phyloP scores from a whole-genome alignment of 352 stramenopile genomes.

The Globisporangium cederbergense region DNA sequence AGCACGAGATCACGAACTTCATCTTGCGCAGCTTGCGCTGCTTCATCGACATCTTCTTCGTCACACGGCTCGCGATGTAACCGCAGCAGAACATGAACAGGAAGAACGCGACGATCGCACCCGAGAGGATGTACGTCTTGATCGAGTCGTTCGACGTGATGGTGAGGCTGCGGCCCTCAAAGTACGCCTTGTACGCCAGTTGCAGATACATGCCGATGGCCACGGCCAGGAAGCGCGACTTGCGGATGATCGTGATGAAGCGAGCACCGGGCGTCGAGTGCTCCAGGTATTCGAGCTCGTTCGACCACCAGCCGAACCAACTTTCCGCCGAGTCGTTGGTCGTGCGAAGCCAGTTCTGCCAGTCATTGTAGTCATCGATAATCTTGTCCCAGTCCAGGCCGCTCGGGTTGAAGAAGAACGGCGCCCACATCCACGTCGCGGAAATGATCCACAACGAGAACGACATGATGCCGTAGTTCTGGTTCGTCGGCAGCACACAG shows the following conservation, averaged over 20 bases:
- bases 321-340: constrained; percentile 84
- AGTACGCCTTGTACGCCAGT: constrained; percentile 80
- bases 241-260: constrained; percentile 70
- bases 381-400: constrained; percentile 98
- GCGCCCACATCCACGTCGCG: constrained; percentile 83
- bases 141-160: constrained; percentile 53
- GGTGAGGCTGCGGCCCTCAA: constrained; percentile 48
- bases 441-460: constrained; percentile 96
- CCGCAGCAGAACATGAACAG: constrained; percentile 74
- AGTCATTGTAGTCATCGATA: constrained; percentile 92
- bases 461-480: constrained; percentile 97
- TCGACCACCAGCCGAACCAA: constrained; percentile 88
- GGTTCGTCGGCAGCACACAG: constrained; percentile 92
- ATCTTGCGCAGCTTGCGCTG: constrained; percentile 88
- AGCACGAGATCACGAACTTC: constrained; percentile 79
- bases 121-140: constrained; percentile 62
- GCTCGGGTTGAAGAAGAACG: constrained; percentile 95
- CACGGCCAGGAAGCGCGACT: constrained; percentile 74
- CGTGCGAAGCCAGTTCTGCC: constrained; percentile 92
- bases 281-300: constrained; percentile 79
- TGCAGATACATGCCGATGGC: constrained; percentile 79
- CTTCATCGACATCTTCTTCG: constrained; percentile 90
- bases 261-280: constrained; percentile 63
- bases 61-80: constrained; percentile 82
- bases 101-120: constrained; percentile 65